Conservation (phyloP, 129 eudicot species). For the Lonicera japonica region DNA sequence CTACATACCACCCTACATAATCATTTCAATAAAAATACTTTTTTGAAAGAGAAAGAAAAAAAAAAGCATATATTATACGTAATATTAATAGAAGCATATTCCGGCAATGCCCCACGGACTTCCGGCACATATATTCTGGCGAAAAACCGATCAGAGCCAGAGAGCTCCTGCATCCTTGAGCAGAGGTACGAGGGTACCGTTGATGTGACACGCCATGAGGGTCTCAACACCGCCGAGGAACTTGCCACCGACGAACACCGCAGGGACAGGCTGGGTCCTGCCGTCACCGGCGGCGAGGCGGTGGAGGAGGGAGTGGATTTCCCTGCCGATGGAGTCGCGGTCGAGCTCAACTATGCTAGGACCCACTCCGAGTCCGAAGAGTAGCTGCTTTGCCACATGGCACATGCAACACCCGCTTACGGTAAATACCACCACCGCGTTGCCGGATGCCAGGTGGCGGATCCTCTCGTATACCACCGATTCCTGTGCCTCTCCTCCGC, state of each 20-base stretch:
- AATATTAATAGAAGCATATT: neutral
- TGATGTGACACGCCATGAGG: slow-evolving; percentile 76
- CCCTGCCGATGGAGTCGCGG: slow-evolving; percentile 37
- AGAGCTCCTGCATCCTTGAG: slow-evolving; percentile 93
- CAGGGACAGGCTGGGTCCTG: slow-evolving; percentile 48
- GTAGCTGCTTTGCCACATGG: slow-evolving; percentile 81
- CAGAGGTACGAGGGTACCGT: slow-evolving; percentile 84
- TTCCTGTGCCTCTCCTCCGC: slow-evolving; percentile 11
- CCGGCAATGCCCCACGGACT: no score
- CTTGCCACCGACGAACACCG: slow-evolving; percentile 83
- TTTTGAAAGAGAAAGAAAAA: no score
- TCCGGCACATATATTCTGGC: neutral
- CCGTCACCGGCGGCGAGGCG: slow-evolving; percentile 35
- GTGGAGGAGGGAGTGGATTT: slow-evolving; percentile 34
- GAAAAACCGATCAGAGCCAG: slow-evolving; percentile 49
- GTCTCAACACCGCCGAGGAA: slow-evolving; percentile 78
- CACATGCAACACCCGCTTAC: slow-evolving; percentile 86
- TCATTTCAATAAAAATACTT: no score
- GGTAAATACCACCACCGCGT: slow-evolving; percentile 84
- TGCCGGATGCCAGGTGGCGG: slow-evolving; percentile 38
- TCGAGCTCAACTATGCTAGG: slow-evolving; percentile 74
- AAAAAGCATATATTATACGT: neutral
- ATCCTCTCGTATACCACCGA: slow-evolving; percentile 44
- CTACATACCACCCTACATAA: no score
- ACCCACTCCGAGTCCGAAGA: slow-evolving; percentile 74